phyloP scores from a whole-genome alignment of 306 rosid species.

The Erythrophleum fordii region DNA sequence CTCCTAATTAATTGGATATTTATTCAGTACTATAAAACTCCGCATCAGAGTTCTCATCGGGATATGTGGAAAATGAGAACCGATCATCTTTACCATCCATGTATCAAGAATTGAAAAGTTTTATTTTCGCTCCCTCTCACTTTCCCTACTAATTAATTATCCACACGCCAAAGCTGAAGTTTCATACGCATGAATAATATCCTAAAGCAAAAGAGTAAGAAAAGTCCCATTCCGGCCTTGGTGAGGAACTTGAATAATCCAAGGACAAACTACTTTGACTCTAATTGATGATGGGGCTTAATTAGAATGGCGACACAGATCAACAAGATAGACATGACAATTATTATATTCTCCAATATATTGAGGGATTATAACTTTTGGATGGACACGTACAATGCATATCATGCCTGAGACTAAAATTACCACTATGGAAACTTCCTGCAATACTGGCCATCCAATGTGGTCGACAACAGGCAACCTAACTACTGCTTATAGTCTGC shows the following conservation, averaged over 20 bases:
- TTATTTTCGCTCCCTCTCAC: too few relatives aligned
- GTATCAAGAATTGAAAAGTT: too few relatives aligned
- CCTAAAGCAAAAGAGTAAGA: not conserved
- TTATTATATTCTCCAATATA: not conserved
- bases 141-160: too few relatives aligned
- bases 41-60: too few relatives aligned
- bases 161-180: not conserved
- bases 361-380: not conserved
- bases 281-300: not conserved
- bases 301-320: not conserved
- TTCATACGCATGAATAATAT: not conserved
- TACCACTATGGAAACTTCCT: not conserved
- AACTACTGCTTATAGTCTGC: not conserved
- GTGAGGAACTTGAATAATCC: not conserved
- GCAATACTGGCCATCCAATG: not conserved
- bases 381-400: not conserved
- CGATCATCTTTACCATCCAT: too few relatives aligned
- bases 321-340: not conserved
- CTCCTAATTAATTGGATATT: too few relatives aligned
- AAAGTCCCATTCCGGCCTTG: not conserved
- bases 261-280: not conserved
- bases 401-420: not conserved
- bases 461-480: conserved; percentile 3
- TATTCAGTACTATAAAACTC: too few relatives aligned
- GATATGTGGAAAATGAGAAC: too few relatives aligned